A percentile compares a stretch with the other conserved stretches of the same genome.
phyloP scores from a whole-genome alignment of 306 rosid species.

The Bauhinia variegata region DNA sequence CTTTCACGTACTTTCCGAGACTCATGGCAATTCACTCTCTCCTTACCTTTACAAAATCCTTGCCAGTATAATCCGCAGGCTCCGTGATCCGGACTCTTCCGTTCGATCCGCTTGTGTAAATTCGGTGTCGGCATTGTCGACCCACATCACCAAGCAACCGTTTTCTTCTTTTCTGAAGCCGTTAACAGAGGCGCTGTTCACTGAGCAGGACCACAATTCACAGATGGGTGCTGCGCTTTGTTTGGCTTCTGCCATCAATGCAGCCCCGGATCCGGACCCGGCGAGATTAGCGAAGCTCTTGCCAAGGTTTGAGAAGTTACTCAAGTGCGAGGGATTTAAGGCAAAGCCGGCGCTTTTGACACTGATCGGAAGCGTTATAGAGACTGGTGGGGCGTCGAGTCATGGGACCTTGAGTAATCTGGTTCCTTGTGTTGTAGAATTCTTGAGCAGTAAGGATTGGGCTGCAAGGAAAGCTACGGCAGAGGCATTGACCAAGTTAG shows the following conservation, averaged over 20 bases:
- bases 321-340: constrained; percentile 71
- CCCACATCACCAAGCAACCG: constrained; percentile 72
- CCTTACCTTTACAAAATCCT: constrained; percentile 77
- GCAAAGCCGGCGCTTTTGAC: constrained; percentile 80
- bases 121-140: constrained; percentile 71
- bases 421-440: constrained; percentile 68
- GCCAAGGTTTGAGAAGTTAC: constrained; percentile 77
- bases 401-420: constrained; percentile 55
- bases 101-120: constrained; percentile 90
- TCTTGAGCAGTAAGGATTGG: constrained; percentile 77
- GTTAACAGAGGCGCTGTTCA: constrained; percentile 75
- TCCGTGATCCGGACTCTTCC: constrained; percentile 89
- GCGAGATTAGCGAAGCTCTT: constrained; percentile 70
- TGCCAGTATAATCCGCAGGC: constrained; percentile 60
- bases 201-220: constrained; percentile 85
- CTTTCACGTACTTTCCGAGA: constrained; percentile 67
- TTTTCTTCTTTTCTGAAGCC: constrained; percentile 74
- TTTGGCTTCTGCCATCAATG: constrained; percentile 71
- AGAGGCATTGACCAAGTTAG: constrained; percentile 71
- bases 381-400: constrained; percentile 66
- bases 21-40: constrained; percentile 70
- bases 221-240: constrained; percentile 91
- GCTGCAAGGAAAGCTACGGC: constrained; percentile 89
- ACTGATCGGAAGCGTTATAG: constrained; percentile 70
- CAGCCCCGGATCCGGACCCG: constrained; percentile 75